These are phyloP conservation scores for Hypomontagnella submonticulosa DNA, from an alignment of 495 filamentous ascomycete species.

Conservation along the genomic window DNA sequence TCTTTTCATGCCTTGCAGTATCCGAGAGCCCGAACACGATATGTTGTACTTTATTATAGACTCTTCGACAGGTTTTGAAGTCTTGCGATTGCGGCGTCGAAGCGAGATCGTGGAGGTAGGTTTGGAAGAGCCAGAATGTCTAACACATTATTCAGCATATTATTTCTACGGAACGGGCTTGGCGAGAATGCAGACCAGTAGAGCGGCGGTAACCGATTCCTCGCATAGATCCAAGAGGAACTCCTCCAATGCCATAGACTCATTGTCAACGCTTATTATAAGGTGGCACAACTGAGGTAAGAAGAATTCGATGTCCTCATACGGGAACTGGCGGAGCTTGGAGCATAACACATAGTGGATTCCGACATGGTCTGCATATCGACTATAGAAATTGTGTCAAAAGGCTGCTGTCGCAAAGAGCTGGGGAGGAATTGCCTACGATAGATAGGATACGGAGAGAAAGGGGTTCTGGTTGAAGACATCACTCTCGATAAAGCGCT, in stretches of 20 bases:
- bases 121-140: constrained; percentile 88
- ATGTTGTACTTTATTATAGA: constrained; percentile 84
- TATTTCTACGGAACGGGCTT: constrained; percentile 6
- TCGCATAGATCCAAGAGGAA: constrained; percentile 83
- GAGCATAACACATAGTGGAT: constrained; percentile 83
- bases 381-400: constrained; percentile 58
- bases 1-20: constrained; percentile 69
- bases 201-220: constrained; percentile 79
- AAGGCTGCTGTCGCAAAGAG: constrained; percentile 10
- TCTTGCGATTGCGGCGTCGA: constrained; percentile 72
- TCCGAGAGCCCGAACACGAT: constrained; percentile 78
- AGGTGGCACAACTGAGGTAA: constrained; percentile 83
- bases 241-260: constrained; percentile 85
- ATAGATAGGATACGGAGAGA: constrained; percentile 80
- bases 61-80: constrained; percentile 77
- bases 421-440: constrained; percentile 62
- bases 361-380: constrained; percentile 83
- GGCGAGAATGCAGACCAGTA: constrained; percentile 66
- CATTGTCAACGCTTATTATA: constrained; percentile 80
- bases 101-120: constrained; percentile 79
- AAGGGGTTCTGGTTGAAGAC: constrained; percentile 85
- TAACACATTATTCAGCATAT: constrained; percentile 51
- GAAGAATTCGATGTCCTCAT: constrained; percentile 87
- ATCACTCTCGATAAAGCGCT: constrained; percentile 82
- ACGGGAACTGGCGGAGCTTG: constrained; percentile 82